Evolutionary conservation across 2,329 filamentous ascomycete species (phyloP), one percentile per base, ranked within the genome.

Genomic region (Herpomyces periplanetae): DNA sequence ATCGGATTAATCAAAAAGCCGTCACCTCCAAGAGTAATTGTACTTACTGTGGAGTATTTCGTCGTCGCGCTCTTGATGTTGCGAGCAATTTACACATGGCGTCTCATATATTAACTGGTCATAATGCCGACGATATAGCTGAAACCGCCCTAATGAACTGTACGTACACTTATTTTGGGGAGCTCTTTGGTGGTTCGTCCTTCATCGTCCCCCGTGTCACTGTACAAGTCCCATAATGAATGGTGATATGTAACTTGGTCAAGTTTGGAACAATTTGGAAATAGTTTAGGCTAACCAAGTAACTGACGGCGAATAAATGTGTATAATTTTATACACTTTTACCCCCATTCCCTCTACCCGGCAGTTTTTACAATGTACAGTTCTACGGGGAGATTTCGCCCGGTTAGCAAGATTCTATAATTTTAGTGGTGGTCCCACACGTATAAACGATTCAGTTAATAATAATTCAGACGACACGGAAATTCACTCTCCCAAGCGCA

Each of bases 21-120:
- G 65, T 96, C 19, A 80, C 80, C 7, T 91, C 88, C 43, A 91
- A 88, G 38, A 73, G 75, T 12, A 96, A 96, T 39, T 96, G 80
- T 48, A 96, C 84, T 12, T 96, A 96, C 33, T 96, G 80, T 32
- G 80, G 80, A 7, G 80, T 96, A 8, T 96, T 96, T 34, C 51
- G 80, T 20, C 52, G 84, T 23, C 80, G 96, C 41, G 80, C 80
- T 2, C 47, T 96, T 13, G 80, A 96, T 36, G 57, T 80, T 5
- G 80, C 80, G 8, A 71, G 80, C 3, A 73, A 69, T 30, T 60
- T 64, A 37, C 42, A 96, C 22, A 61, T 56, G 1, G 85, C 96
- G 30, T 58, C 57, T 29, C 80, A 96, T 39, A 73, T 96, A 3
- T 69, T 96, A 8, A 96, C 80, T 0, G 80, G 80, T 2, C 80